Percentiles rank a stretch among this genome's conserved stretches.
These are phyloP conservation scores for Globisporangium orthogonon DNA, from an alignment of 352 stramenopile species.

Conservation along the genomic window DNA sequence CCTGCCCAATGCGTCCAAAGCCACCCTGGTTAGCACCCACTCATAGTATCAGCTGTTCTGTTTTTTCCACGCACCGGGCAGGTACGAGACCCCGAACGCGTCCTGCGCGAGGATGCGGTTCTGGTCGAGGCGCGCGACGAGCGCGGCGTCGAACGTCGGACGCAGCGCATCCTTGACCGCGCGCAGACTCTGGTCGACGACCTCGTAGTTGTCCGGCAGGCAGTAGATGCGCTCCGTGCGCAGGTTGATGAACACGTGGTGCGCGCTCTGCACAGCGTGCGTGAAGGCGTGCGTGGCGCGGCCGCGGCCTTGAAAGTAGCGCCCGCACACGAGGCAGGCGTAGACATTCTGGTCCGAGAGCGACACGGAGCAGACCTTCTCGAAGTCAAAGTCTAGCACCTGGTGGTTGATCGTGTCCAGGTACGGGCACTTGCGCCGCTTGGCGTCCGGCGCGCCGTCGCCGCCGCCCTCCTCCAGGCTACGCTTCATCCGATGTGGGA, in stretches of 20 bases:
- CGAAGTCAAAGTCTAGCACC: constrained; percentile 98
- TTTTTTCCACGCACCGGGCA: constrained; percentile 47
- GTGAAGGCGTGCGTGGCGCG: constrained; percentile 93
- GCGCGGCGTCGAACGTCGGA: constrained; percentile 78
- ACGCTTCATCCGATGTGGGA: constrained; percentile 31
- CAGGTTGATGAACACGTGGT: constrained; percentile 98
- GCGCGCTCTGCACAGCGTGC: constrained; percentile 93
- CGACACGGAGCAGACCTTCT: constrained; percentile 96
- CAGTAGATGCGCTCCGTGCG: constrained; percentile 95
- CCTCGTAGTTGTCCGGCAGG: constrained; percentile 98
- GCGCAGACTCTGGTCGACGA: constrained; percentile 92
- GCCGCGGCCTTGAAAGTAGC: constrained; percentile 96
- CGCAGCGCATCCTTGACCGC: constrained; percentile 94
- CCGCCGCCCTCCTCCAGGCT: constrained; percentile 22
- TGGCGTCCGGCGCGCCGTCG: constrained; percentile 14
- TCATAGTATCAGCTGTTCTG: no score
- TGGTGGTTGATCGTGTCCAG: constrained; percentile 98
- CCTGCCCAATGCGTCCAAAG: constrained; percentile 28
- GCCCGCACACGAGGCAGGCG: constrained; percentile 97
- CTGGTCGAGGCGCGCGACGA: constrained; percentile 88
- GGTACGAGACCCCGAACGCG: constrained; percentile 95
- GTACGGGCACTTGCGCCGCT: constrained; percentile 95
- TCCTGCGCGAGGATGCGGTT: constrained; percentile 91
- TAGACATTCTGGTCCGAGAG: constrained; percentile 98
- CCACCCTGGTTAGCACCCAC: background rate